Conservation (phyloP, 2,329 filamentous ascomycete genomes). For the Escovopsis weberi region DNA sequence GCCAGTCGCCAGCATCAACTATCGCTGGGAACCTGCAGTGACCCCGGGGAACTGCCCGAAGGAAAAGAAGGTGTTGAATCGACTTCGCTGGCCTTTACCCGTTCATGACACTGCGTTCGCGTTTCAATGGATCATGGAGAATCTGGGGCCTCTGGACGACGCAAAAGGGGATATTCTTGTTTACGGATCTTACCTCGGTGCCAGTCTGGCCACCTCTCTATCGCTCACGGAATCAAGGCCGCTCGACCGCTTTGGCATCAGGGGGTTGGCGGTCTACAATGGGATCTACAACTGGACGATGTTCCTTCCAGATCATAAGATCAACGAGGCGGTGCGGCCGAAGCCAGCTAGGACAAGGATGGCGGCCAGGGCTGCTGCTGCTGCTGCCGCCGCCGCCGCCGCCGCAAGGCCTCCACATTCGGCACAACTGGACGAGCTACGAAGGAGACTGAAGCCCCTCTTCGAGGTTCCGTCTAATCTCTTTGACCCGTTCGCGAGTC, state of each 20-base stretch:
- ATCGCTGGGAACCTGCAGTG: conserved; percentile 33
- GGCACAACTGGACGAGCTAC: conserved; percentile 23
- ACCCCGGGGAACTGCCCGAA: conserved; percentile 5
- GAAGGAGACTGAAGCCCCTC: conserved; percentile 23
- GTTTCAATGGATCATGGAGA: conserved; percentile 36
- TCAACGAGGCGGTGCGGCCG: conserved; percentile 16
- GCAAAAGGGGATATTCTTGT: conserved; percentile 27
- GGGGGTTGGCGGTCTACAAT: conserved; percentile 41
- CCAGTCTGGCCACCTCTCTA: conserved; percentile 39
- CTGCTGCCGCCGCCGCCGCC: conserved; percentile 1
- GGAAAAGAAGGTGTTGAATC: conserved; percentile 1
- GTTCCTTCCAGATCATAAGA: conserved; percentile 38
- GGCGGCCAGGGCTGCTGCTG: conserved; percentile 2
- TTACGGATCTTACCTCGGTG: conserved; percentile 44
- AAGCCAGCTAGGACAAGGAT: conserved; percentile 3
- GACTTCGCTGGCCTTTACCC: conserved; percentile 37
- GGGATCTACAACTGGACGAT: conserved; percentile 52
- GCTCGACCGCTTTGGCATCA: conserved; percentile 29
- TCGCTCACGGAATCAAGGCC: conserved; percentile 40
- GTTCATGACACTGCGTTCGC: conserved; percentile 41
- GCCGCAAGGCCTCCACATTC: conserved; percentile 12
- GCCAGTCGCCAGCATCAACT: conserved; percentile 42
- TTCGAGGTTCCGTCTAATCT: conserved; percentile 34
- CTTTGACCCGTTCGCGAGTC: conserved; percentile 47
- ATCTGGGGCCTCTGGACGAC: conserved; percentile 23